Conservation (phyloP, 208 protist species). For the Wallacemonas collosoma region DNA sequence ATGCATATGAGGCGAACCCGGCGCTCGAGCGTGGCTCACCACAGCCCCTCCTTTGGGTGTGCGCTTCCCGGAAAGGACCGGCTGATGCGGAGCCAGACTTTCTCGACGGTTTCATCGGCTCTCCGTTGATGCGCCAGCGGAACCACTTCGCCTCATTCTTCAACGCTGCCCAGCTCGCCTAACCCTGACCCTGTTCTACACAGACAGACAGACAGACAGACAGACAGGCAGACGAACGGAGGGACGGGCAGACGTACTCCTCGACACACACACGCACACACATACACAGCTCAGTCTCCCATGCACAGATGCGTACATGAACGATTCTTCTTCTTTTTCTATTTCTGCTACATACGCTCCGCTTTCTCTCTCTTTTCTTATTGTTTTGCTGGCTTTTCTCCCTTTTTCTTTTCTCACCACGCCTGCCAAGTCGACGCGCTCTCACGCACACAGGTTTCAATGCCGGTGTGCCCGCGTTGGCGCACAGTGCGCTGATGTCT, state of each 20-base stretch:
- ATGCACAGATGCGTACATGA: too few species aligned
- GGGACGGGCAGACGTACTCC: background rate
- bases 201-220: background rate
- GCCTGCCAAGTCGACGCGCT: too few species aligned
- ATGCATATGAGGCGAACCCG: slow-evolving; percentile 25
- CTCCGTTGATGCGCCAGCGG: slow-evolving; percentile 20
- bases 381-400: background rate
- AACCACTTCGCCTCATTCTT: slow-evolving; percentile 26
- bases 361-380: too few species aligned
- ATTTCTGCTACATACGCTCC: too few species aligned
- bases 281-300: background rate
- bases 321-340: too few species aligned
- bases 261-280: background rate
- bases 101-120: slow-evolving; percentile 17
- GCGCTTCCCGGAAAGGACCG: background rate
- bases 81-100: background rate
- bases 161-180: slow-evolving; percentile 38
- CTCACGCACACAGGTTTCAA: background rate
- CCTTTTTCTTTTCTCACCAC: background rate
- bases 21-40: background rate
- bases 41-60: slow-evolving; percentile 57
- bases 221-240: background rate
- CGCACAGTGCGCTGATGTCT: too few species aligned
- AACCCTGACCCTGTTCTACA: background rate
- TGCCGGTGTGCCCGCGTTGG: too few species aligned